A percentile compares a stretch with the other conserved stretches of the same genome.
Evolutionary conservation across 805 yeast genomes (phyloP).

Genomic region (Metschnikowia corniflorae): DNA sequence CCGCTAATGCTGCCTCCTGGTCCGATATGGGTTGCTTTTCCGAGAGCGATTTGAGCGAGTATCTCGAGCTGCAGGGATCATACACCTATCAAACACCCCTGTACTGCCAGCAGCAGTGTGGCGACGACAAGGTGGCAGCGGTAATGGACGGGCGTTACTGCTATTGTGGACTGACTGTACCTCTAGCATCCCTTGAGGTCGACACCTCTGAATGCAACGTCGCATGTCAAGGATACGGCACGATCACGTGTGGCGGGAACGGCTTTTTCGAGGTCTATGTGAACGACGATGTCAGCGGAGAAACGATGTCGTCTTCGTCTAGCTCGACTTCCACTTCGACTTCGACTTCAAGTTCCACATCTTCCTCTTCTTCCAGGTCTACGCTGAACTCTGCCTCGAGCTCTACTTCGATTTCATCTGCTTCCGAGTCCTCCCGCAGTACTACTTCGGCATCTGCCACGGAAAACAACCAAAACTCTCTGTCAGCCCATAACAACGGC

Average conservation of each 20-base stretch:
- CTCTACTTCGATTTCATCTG: constrained; percentile 11
- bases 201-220: constrained; percentile 19
- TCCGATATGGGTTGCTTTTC: constrained; percentile 16
- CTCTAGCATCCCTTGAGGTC: constrained; percentile 20
- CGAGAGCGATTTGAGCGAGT: constrained; percentile 16
- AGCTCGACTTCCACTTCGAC: constrained; percentile 15
- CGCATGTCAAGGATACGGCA: constrained; percentile 60
- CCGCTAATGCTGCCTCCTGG: constrained; percentile 10
- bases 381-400: constrained; percentile 8
- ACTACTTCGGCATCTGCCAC: background rate
- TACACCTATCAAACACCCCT: constrained; percentile 58
- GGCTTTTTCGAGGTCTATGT: constrained; percentile 45
- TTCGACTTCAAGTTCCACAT: constrained; percentile 6
- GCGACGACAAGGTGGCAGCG: constrained; percentile 27
- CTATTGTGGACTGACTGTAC: constrained; percentile 58
- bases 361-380: constrained; percentile 11
- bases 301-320: constrained; percentile 13
- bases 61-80: constrained; percentile 41
- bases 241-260: constrained; percentile 54
- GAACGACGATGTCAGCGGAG: constrained; percentile 25
- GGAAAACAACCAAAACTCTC: background rate
- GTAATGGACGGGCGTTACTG: constrained; percentile 51
- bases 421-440: constrained; percentile 7
- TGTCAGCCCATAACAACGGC: constrained; percentile 5
- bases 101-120: constrained; percentile 53